These are phyloP conservation scores for Ophiocordyceps camponoti-leonardi DNA, from an alignment of 2,329 filamentous ascomycete genomes.

Conservation along the genomic window DNA sequence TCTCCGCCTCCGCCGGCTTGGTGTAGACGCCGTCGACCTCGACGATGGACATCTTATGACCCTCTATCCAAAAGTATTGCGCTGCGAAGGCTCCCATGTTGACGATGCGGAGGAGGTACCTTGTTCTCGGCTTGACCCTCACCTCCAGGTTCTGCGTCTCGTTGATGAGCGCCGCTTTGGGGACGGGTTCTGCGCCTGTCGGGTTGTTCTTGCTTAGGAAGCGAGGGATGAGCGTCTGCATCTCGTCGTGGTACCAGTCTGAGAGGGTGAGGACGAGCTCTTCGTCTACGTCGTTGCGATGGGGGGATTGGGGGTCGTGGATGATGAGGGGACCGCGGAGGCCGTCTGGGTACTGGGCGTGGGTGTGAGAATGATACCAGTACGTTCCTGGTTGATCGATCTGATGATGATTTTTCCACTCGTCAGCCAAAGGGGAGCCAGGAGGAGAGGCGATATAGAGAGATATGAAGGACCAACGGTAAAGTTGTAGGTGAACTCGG, in stretches of 20 bases:
- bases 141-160: slow-evolving; percentile 46
- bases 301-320: slow-evolving; percentile 44
- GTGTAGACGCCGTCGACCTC: slow-evolving; percentile 60
- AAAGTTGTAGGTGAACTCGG: slow-evolving; percentile 54
- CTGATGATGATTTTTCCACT: too few relatives aligned
- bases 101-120: slow-evolving; percentile 55
- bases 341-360: slow-evolving; percentile 54
- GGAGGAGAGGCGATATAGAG: too few relatives aligned
- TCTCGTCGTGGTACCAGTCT: slow-evolving; percentile 53
- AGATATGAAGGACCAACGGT: slow-evolving; percentile 24
- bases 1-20: slow-evolving; percentile 38
- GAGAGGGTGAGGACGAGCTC: slow-evolving; percentile 48
- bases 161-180: slow-evolving; percentile 52
- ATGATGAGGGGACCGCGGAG: slow-evolving; percentile 47
- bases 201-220: slow-evolving; percentile 39
- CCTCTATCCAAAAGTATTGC: slow-evolving; percentile 51
- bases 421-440: too few relatives aligned
- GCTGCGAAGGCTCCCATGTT: slow-evolving; percentile 58
- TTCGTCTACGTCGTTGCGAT: slow-evolving; percentile 38
- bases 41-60: slow-evolving; percentile 49
- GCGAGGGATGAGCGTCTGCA: slow-evolving; percentile 24
- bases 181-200: slow-evolving; percentile 46
- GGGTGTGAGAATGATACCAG: slow-evolving; percentile 61
- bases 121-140: slow-evolving; percentile 46
- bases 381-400: slow-evolving; percentile 53